These are phyloP conservation scores for Globisporangium recalcitrans DNA, from an alignment of 352 stramenopile species.

Conservation along the genomic window DNA sequence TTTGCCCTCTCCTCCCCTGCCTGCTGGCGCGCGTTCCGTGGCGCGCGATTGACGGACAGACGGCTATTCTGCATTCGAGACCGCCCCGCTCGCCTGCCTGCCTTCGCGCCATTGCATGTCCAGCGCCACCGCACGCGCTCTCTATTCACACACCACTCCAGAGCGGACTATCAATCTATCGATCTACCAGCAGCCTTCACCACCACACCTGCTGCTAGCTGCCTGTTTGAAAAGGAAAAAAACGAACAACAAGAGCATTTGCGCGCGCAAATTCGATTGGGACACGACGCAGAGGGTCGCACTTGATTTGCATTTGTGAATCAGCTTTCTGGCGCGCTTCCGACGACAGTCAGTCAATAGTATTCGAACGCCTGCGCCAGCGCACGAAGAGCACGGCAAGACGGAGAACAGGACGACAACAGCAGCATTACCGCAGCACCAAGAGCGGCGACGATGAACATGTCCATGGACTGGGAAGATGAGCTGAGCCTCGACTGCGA, in stretches of 20 bases:
- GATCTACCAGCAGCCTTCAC: background rate
- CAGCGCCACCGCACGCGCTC: background rate
- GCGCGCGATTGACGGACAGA: background rate
- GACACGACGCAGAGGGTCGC: slow-evolving; percentile 3
- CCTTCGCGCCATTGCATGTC: background rate
- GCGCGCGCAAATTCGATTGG: background rate
- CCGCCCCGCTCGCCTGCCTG: background rate
- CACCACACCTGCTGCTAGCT: background rate
- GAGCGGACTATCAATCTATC: background rate
- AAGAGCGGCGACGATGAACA: slow-evolving; percentile 5
- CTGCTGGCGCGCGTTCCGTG: slow-evolving; percentile 1
- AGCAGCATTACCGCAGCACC: background rate
- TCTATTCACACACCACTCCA: background rate
- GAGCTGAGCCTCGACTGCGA: slow-evolving; percentile 63
- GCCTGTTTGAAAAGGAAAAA: background rate
- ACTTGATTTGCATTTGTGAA: background rate
- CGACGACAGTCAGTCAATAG: background rate
- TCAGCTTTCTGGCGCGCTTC: slow-evolving; percentile 12
- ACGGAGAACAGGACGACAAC: background rate
- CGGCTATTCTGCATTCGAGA: slow-evolving; percentile 11
- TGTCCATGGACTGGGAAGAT: slow-evolving; percentile 58
- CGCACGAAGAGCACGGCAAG: background rate
- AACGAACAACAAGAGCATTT: slow-evolving; percentile 1
- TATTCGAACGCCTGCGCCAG: background rate
- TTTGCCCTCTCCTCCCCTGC: background rate